A percentile compares a stretch with the other conserved stretches of the same genome.
Conservation (phyloP, 2,329 filamentous ascomycete genomes). For the Fusarium sp. region DNA sequence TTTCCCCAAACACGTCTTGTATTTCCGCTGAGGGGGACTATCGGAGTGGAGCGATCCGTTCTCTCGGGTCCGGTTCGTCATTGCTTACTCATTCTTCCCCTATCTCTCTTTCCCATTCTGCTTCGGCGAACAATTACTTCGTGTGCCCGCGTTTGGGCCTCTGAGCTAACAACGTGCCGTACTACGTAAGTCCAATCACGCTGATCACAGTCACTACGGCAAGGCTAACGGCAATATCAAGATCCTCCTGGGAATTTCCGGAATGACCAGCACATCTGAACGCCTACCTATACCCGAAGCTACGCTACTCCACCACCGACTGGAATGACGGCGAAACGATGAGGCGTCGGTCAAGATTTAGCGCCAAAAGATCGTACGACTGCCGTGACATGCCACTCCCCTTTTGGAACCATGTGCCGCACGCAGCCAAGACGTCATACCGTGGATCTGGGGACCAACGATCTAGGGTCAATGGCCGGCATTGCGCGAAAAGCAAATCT, state of each 20-base stretch:
- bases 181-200: neutral
- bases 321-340: slow-evolving; percentile 42
- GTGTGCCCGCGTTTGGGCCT: neutral
- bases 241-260: slow-evolving; percentile 13
- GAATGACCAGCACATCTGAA: slow-evolving; percentile 8
- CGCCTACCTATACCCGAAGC: slow-evolving; percentile 27
- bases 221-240: slow-evolving; percentile 27
- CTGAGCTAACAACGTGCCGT: neutral
- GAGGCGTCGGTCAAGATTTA: slow-evolving; percentile 39
- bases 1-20: slow-evolving; percentile 12
- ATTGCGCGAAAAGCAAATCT: slow-evolving; percentile 48
- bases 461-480: slow-evolving; percentile 42
- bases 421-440: slow-evolving; percentile 47
- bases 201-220: neutral
- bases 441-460: slow-evolving; percentile 42
- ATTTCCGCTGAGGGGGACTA: slow-evolving; percentile 27
- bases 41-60: slow-evolving; percentile 28
- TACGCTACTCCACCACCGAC: slow-evolving; percentile 24
- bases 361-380: slow-evolving; percentile 47
- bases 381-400: slow-evolving; percentile 45
- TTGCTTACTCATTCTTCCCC: slow-evolving; percentile 27
- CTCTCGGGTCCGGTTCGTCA: slow-evolving; percentile 25
- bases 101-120: slow-evolving; percentile 6
- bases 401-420: slow-evolving; percentile 44
- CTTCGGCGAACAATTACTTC: slow-evolving; percentile 15